Evolutionary conservation across 2,329 filamentous ascomycete species (phyloP), one percentile per base, ranked within the genome.

Genomic region (Cordyceps javanica): DNA sequence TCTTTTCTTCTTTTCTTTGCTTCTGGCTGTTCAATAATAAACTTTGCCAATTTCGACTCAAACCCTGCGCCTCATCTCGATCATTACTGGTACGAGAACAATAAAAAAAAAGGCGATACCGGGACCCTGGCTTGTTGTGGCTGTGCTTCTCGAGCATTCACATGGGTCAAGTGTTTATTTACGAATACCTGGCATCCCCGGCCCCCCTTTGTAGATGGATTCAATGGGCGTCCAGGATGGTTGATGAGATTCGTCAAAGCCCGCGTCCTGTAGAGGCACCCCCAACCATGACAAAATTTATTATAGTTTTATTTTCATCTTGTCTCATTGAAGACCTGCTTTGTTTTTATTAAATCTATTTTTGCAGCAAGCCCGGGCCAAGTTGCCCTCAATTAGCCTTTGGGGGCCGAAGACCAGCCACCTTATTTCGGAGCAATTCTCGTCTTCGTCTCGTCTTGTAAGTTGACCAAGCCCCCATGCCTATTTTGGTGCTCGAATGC

Each of bases 241-340:
- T 28, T 39, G 49, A 41, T 52, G 49, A 52, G 49, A 52, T 52
- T 52, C 49, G 16, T 25, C 34, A 51, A 16, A n/a, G n/a, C n/a
- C n/a, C n/a, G n/a, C n/a, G n/a, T n/a, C n/a, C n/a, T n/a, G n/a
- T n/a, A n/a, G n/a, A n/a, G n/a, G n/a, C n/a, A n/a, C n/a, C 30
- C 30, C 30, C 38, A 41, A n/a, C 36, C 13, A 41, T 32, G 10
- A 23, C 25, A 51, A n/a, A n/a, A n/a, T n/a, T n/a, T n/a, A n/a
- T n/a, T n/a, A n/a, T n/a, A n/a, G n/a, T n/a, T n/a, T n/a, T n/a
- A n/a, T n/a, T n/a, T n/a, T n/a, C n/a, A n/a, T n/a, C n/a, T n/a
- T n/a, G n/a, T n/a, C n/a, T n/a, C n/a, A n/a, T n/a, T n/a, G n/a
- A n/a, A n/a, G n/a, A n/a, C n/a, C n/a, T n/a, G n/a, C n/a, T n/a